Base-by-base conservation (phyloP, 1,284 basidiomycete species). In the Chiua sp. region DNA sequence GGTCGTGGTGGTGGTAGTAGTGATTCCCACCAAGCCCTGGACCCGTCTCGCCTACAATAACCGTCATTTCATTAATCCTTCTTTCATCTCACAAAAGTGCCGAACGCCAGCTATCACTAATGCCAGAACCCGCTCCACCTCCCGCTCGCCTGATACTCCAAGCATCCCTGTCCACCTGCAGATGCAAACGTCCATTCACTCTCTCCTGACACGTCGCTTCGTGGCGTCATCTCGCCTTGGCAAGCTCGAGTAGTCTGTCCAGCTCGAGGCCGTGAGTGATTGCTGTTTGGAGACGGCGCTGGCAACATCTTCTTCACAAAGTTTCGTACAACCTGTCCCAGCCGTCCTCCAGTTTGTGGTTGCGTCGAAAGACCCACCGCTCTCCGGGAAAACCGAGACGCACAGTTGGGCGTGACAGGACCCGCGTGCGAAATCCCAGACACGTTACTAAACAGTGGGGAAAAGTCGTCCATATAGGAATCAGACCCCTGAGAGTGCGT, bases 111-210 rank as follows among this genome's bases (percentile, higher is more conserved):
- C 12, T 32, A 18, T 60, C 47, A n/a, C n/a, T n/a, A 60, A 47
- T 59, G 59, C 70, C 70, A 69, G 30, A 69, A 59, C 23, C 66
- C 70, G 13, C 64, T 69, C 70, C 68, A 69, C 10, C 70, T 56
- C 30, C 48, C 59, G 11, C 48, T 52, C 7, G 37, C 22, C 20
- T 56, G 62, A 28, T 46, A 35, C 30, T 32, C 30, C 10, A 32
- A 32, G 30, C 30, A 32, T 32, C 30, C 30, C 30, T 32, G 12
- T 64, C 64, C 28, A 49, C 55, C 54, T 37, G 42, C 54, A 48
- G 70, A 64, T 22, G 63, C 55, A 50, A 59, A 60, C 63, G 67
- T 61, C 71, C 68, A 73, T 6, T 47, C 62, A 20, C 68, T 69
- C 53, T 55, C 60, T 10, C 26, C 57, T 0, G 67, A 71, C 2